phyloP scores from a whole-genome alignment of 2,329 filamentous ascomycete genomes.

The Cladorrhinum sp. region DNA sequence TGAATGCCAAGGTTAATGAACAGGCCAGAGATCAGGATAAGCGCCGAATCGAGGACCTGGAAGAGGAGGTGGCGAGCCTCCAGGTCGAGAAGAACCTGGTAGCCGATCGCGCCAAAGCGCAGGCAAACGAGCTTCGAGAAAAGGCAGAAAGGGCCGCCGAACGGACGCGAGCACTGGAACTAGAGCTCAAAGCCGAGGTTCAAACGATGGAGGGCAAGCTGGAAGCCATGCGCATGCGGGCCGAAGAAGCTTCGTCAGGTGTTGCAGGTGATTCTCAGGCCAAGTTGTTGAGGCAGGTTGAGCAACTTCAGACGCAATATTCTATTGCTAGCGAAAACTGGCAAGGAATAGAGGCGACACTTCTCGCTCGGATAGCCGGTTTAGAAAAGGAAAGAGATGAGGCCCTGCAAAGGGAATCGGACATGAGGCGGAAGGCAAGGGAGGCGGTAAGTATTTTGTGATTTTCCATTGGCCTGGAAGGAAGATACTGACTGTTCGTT shows the following conservation, averaged over 20 bases:
- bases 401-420: conserved; percentile 74
- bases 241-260: conserved; percentile 85
- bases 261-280: conserved; percentile 78
- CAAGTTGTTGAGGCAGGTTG: conserved; percentile 88
- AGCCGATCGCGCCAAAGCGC: conserved; percentile 61
- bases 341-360: conserved; percentile 88
- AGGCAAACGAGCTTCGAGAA: conserved; percentile 70
- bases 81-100: conserved; percentile 75
- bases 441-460: conserved; percentile 64
- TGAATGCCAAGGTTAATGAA: conserved; percentile 63
- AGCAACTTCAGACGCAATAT: conserved; percentile 94
- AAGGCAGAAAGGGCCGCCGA: conserved; percentile 71
- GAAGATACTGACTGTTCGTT: conserved; percentile 29
- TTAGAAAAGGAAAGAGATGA: conserved; percentile 93
- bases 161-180: conserved; percentile 63
- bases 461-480: not conserved
- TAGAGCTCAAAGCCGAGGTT: conserved; percentile 76
- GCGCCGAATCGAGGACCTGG: conserved; percentile 47
- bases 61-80: conserved; percentile 60
- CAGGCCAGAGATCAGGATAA: conserved; percentile 67
- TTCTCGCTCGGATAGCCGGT: conserved; percentile 71
- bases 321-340: conserved; percentile 93
- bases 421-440: conserved; percentile 83
- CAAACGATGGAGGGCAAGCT: conserved; percentile 82
- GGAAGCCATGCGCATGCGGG: conserved; percentile 77